Evolutionary conservation across 768 basidiomycete species (phyloP).

Genomic region (Pleurotus tuber-regium): DNA sequence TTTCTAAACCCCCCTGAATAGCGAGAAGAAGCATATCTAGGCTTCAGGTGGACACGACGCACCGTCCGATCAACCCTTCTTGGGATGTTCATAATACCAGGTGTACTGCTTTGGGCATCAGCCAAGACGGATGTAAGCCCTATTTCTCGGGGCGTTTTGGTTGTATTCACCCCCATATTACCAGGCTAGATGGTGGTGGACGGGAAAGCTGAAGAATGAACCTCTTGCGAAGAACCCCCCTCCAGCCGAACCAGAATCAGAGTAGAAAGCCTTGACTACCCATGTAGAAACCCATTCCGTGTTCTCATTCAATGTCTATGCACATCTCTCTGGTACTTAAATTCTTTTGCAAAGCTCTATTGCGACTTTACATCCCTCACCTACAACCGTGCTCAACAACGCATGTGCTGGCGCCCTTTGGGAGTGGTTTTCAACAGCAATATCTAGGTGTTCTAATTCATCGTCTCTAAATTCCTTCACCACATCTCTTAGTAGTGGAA

Average conservation of each 20-base stretch:
- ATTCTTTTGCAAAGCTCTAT: slow-evolving; percentile 87
- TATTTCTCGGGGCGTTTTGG: too few relatives aligned
- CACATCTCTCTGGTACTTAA: slow-evolving; percentile 36
- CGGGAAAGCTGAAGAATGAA: slow-evolving; percentile 46
- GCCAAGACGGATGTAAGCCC: slow-evolving; percentile 40
- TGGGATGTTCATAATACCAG: slow-evolving; percentile 67
- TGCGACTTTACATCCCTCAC: slow-evolving; percentile 83
- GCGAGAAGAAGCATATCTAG: slow-evolving; percentile 84
- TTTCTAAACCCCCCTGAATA: slow-evolving; percentile 25
- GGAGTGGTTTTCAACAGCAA: slow-evolving; percentile 82
- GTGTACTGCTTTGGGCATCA: slow-evolving; percentile 48
- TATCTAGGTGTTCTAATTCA: slow-evolving; percentile 91
- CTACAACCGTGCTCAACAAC: slow-evolving; percentile 81
- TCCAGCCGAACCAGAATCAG: not conserved
- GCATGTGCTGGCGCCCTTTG: slow-evolving; percentile 93
- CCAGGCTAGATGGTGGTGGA: slow-evolving; percentile 55
- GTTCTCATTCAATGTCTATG: too few relatives aligned
- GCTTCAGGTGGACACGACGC: slow-evolving; percentile 76
- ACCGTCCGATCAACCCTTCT: slow-evolving; percentile 61
- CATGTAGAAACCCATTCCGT: not conserved
- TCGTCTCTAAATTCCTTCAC: slow-evolving; percentile 89
- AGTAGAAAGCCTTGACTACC: not conserved
- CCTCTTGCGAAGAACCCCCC: not conserved
- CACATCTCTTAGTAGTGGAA: slow-evolving; percentile 68
- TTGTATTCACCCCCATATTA: too few relatives aligned